These are phyloP conservation scores for Euphrasia arctica DNA, from an alignment of 305 asterid genomes.

Conservation along the genomic window DNA sequence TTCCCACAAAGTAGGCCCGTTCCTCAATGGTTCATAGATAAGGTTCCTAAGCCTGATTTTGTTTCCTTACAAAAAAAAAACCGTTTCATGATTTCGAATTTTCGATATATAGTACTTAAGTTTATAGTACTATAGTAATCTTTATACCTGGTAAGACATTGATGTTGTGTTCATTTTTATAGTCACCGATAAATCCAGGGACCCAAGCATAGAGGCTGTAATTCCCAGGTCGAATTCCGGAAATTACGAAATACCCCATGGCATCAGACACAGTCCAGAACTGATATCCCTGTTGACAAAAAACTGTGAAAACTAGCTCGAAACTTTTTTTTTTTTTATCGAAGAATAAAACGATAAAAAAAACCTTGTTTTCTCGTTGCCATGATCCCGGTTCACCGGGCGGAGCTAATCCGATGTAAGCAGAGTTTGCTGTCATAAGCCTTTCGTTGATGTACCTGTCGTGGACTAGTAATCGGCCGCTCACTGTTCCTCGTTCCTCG, in stretches of 20 bases:
- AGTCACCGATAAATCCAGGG: slow-evolving; percentile 81
- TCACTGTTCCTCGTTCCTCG: slow-evolving; percentile 52
- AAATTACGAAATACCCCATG: slow-evolving; percentile 54
- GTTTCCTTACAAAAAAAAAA: slow-evolving; percentile 36
- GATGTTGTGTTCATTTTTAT: slow-evolving; percentile 35
- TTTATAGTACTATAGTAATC: neutral
- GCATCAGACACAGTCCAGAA: slow-evolving; percentile 64
- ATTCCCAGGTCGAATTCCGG: slow-evolving; percentile 46
- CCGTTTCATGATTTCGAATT: neutral
- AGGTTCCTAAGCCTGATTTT: slow-evolving; percentile 43
- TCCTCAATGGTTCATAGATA: slow-evolving; percentile 56
- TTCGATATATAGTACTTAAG: too few relatives aligned
- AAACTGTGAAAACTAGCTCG: neutral
- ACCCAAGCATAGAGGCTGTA: slow-evolving; percentile 75
- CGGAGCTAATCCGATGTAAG: slow-evolving; percentile 66
- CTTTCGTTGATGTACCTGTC: slow-evolving; percentile 59
- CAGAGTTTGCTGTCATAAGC: slow-evolving; percentile 47
- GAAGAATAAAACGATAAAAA: neutral
- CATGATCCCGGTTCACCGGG: slow-evolving; percentile 82
- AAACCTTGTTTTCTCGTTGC: slow-evolving; percentile 81
- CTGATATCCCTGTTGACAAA: slow-evolving; percentile 58
- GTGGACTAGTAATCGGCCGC: slow-evolving; percentile 56
- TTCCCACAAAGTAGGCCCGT: slow-evolving; percentile 83
- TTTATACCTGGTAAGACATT: slow-evolving; percentile 47
- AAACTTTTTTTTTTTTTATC: neutral